phyloP scores from a whole-genome alignment of 2,329 filamentous ascomycete species.

The Leptographium lundbergii region DNA sequence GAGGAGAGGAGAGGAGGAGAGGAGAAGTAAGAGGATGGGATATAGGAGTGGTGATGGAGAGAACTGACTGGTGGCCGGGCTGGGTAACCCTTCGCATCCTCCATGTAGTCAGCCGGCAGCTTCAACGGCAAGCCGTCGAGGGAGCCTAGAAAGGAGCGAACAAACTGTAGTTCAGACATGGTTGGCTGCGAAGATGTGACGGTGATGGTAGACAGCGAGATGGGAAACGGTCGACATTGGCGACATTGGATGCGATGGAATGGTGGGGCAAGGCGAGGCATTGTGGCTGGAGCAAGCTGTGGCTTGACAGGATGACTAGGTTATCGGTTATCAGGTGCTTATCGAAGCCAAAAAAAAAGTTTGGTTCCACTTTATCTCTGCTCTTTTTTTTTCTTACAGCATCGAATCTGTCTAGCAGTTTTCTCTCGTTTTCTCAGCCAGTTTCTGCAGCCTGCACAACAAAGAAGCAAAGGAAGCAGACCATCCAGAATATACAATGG shows the following conservation, averaged over 20 bases:
- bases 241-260: background rate
- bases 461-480: background rate
- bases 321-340: conserved; percentile 8
- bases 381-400: conserved; percentile 3
- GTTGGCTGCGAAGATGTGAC: conserved; percentile 14
- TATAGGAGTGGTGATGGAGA: background rate
- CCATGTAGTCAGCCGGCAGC: conserved; percentile 80
- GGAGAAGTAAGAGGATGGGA: too few relatives aligned
- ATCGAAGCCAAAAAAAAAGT: conserved; percentile 9
- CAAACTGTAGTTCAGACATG: conserved; percentile 79
- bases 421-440: background rate
- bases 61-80: conserved; percentile 59
- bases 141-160: conserved; percentile 67
- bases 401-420: background rate
- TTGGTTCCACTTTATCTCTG: background rate
- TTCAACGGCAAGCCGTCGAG: conserved; percentile 71
- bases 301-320: background rate
- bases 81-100: conserved; percentile 69
- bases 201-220: background rate
- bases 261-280: background rate
- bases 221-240: background rate
- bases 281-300: background rate
- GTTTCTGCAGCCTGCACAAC: conserved; percentile 14
- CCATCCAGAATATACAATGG: conserved; percentile 41
- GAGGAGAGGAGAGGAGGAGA: too few relatives aligned